Evolutionary conservation across 2,329 filamentous ascomycete genomes (phyloP).

Genomic region (Sphaerostilbella broomeana): DNA sequence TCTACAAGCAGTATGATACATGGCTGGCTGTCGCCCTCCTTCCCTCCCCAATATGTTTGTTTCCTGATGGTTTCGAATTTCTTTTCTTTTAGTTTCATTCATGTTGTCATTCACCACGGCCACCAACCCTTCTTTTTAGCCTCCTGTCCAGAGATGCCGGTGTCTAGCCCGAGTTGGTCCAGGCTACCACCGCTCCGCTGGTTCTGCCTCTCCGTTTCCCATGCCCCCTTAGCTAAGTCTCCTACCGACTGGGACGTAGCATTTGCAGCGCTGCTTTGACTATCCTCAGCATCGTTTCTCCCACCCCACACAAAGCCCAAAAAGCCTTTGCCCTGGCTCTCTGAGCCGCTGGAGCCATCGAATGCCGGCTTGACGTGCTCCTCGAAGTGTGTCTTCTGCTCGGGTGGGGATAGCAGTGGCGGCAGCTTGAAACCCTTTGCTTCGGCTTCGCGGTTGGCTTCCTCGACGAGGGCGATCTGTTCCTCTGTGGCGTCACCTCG

Average conservation of each 20-base stretch:
- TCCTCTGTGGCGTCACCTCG: conserved; percentile 50
- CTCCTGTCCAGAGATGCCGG: conserved; percentile 19
- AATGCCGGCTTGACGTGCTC: conserved; percentile 29
- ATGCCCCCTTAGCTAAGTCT: conserved; percentile 37
- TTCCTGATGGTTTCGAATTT: conserved; percentile 11
- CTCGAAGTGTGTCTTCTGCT: conserved; percentile 31
- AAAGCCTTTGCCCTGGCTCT: conserved; percentile 29
- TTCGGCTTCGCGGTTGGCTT: conserved; percentile 44
- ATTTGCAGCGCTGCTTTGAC: conserved; percentile 18
- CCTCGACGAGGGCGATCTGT: conserved; percentile 51
- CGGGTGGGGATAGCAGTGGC: conserved; percentile 42
- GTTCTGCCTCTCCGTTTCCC: conserved; percentile 45
- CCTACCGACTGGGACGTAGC: conserved; percentile 21
- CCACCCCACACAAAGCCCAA: conserved; percentile 28
- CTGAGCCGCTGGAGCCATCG: conserved; percentile 17
- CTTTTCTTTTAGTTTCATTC: conserved; percentile 10
- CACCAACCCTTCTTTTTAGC: conserved; percentile 45
- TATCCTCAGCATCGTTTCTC: conserved; percentile 14
- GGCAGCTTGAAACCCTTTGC: conserved; percentile 42
- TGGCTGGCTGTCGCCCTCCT: conserved; percentile 14
- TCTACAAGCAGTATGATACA: conserved; percentile 39
- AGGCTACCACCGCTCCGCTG: conserved; percentile 45
- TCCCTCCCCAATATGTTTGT: conserved; percentile 10
- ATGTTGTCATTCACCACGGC: conserved; percentile 30
- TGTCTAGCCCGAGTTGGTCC: conserved; percentile 41